Base-by-base conservation (phyloP, 1,284 basidiomycete species). In the Ustilago tritici region DNA sequence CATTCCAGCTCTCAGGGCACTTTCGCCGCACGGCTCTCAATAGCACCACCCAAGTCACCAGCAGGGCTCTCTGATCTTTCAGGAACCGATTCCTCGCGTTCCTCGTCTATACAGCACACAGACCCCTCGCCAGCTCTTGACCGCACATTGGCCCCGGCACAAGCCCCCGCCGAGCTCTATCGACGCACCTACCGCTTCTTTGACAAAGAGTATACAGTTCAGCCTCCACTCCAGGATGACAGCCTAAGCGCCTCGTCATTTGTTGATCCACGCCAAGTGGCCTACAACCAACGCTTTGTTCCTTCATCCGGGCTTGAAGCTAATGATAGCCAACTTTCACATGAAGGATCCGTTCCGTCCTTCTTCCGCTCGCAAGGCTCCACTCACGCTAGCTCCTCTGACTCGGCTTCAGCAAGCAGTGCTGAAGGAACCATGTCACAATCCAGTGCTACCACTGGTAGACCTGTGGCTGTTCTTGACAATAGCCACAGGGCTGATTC, bases 171-270 rank as follows among this genome's bases (percentile, higher is more conserved):
- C 7, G 58, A 70, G 12, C 70, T 82, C n/a, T 80, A 82, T 46
- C 65, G 63, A 17, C 64, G 70, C 9, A 76, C 80, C 11, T 72
- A 72, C 23, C 65, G 71, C 34, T 76, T 68, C 50, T 82, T 82
- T 28, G 61, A 70, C 38, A 65, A 70, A 40, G 65, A 66, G 23
- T 80, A 80, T 53, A 69, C 61, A 11, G 58, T 80, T 23, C 61
- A 76, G 50, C 41, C 57, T 9, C 34, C 56, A 2, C 3, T 35
- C 1, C 28, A 35, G 8, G 38, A 62, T 9, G 23, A 28, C 12
- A 15, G 49, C 12, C 7, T 34, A 6, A 40, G 17, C 9, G 28
- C 12, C 19, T 38, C 63, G 19, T 56, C 61, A 15, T 31, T 19
- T 6, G 47, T 46, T 19, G 23, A 56, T 38, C 1, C n/a, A 28